Base-by-base conservation (phyloP, 345 rosid species). In the Euclidium syriacum region DNA sequence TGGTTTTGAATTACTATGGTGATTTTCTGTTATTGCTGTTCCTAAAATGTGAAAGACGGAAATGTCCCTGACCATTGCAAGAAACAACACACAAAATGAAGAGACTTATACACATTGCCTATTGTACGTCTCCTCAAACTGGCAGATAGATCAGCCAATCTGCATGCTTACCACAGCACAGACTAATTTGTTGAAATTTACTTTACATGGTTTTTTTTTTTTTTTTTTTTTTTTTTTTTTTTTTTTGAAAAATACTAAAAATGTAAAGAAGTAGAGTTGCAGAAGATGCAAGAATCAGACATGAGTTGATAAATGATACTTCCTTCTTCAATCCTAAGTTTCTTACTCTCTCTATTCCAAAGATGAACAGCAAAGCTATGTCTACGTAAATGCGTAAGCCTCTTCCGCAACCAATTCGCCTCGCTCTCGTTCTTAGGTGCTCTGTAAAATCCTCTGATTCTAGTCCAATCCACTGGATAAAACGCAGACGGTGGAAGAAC, bases 321-420 rank as follows among this genome's bases (percentile, higher is more conserved):
- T 10, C 88, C 90, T 55, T 78, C 72, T 77, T 90, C 81, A 54
- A 83, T 68, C 58, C 49, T 58, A 40, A 94, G 74, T 26, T 74
- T 59, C 64, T 76, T 78, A 65, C 96, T 94, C 59, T 90, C 95
- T 73, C 79, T 85, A 57, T 94, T 94, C 99, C 97, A 94, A 5
- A 94, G 70, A 67, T 94, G 99, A 39, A 90, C 80, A 0, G 83
- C 81, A 4, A 78, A 81, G 48, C 96, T 94, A 51, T 77, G 64
- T 43, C 51, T 23, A 2, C 53, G 71, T 42, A 90, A 79, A 25
- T 74, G 78, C 26, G 50, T 58, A 9, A 82, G 77, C 78, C 85
- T 90, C 2, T 48, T 52, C 2, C 12, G 42, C 42, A 78, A 50
- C 87, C 90, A 80, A 1, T 52, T 65, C 2, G 88, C 72, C 29